A percentile compares a stretch with the other conserved stretches of the same genome.
Conservation (phyloP, 2,329 filamentous ascomycete genomes). For the Paracorniculantispora psalliotae region DNA sequence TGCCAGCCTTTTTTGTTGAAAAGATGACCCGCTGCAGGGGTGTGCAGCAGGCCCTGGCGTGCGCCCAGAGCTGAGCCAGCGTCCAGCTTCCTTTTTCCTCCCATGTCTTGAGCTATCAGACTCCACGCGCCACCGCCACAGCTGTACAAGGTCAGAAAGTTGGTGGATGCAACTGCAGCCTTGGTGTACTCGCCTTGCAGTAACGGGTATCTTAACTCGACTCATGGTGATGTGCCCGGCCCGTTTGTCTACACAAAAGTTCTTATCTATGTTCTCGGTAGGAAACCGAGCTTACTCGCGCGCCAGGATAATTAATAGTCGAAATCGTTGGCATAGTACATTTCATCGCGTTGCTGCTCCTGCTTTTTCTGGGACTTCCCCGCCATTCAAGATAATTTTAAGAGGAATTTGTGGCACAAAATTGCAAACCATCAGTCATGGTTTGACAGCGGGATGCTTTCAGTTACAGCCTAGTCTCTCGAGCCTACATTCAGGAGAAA, state of each 20-base stretch:
- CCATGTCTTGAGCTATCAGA: slow-evolving; percentile 1
- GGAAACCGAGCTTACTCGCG: neutral
- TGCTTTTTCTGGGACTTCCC: too few relatives aligned
- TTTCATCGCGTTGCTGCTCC: neutral
- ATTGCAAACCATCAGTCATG: too few relatives aligned
- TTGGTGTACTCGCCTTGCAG: neutral
- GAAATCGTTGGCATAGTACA: neutral
- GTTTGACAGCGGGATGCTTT: too few relatives aligned
- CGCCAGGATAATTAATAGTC: neutral
- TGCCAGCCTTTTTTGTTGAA: neutral
- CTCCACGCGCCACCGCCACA: neutral
- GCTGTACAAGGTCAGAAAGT: neutral
- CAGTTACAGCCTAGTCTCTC: neutral
- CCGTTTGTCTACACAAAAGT: neutral
- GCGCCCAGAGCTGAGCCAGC: neutral
- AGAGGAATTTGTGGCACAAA: too few relatives aligned
- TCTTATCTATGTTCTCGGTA: neutral
- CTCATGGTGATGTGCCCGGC: neutral
- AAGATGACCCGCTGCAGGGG: neutral
- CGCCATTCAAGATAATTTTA: too few relatives aligned
- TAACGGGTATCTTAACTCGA: neutral
- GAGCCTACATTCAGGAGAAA: neutral
- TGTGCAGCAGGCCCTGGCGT: neutral
- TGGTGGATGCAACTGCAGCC: neutral
- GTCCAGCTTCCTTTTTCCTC: neutral